Conservation (phyloP, 2,329 filamentous ascomycete genomes). For the Exophiala xenobiotica region DNA sequence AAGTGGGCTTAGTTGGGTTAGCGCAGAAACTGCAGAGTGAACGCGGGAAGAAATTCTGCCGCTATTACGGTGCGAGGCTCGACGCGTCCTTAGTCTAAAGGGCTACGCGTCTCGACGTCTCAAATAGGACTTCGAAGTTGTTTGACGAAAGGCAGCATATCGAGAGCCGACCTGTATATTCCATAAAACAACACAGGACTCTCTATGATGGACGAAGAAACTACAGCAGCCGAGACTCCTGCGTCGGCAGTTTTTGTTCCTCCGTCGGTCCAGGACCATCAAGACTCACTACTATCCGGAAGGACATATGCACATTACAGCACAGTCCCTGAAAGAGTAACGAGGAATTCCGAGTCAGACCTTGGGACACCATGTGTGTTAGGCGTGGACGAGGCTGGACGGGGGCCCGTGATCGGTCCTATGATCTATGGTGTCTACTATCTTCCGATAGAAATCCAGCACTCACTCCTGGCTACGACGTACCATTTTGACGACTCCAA, state of each 20-base stretch:
- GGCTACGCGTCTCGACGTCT: not conserved
- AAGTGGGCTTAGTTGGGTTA: too few species aligned
- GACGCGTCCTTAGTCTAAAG: not conserved
- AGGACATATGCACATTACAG: slow-evolving; percentile 72
- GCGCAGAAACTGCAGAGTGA: not conserved
- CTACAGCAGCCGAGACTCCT: slow-evolving; percentile 23
- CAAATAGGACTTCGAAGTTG: not conserved
- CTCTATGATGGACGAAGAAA: slow-evolving; percentile 34
- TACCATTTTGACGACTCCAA: slow-evolving; percentile 96
- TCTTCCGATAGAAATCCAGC: slow-evolving; percentile 61
- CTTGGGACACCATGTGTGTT: slow-evolving; percentile 66
- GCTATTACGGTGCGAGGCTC: not conserved
- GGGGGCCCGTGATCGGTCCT: slow-evolving; percentile 83
- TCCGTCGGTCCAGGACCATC: slow-evolving; percentile 61
- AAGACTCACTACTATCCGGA: slow-evolving; percentile 58
- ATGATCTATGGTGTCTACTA: slow-evolving; percentile 74
- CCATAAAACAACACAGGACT: too few species aligned
- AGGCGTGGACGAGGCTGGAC: slow-evolving; percentile 89
- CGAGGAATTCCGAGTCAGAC: slow-evolving; percentile 30
- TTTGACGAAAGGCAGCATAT: not conserved
- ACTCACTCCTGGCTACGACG: slow-evolving; percentile 70
- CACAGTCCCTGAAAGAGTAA: slow-evolving; percentile 62
- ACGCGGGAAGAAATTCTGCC: not conserved
- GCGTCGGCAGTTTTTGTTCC: slow-evolving; percentile 56
- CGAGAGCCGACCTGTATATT: not conserved